These are phyloP conservation scores for Madurella fahalii DNA, from an alignment of 2,329 filamentous ascomycete species.

Conservation along the genomic window DNA sequence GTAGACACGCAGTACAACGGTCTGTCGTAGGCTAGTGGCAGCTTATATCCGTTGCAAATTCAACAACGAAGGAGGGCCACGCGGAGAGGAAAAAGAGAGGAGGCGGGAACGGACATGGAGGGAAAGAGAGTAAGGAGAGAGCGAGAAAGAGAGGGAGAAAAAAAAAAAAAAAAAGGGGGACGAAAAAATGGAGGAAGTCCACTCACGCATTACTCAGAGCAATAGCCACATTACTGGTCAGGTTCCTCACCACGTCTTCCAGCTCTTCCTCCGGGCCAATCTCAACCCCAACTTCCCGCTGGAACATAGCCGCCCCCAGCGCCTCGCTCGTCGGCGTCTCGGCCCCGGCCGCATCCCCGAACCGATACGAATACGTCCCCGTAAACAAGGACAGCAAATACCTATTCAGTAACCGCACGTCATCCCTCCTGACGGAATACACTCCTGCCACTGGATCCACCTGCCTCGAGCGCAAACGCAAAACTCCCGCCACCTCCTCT, in stretches of 20 bases:
- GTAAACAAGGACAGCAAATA: constrained; percentile 20
- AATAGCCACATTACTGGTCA: constrained; percentile 26
- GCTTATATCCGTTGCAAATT: neutral
- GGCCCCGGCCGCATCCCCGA: constrained; percentile 11
- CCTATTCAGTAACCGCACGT: constrained; percentile 14
- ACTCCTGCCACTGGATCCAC: neutral
- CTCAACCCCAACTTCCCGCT: neutral
- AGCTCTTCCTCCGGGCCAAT: constrained; percentile 8
- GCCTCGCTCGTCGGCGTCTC: constrained; percentile 20
- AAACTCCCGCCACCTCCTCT: too few relatives aligned
- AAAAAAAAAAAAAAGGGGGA: too few relatives aligned
- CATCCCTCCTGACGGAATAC: constrained; percentile 20
- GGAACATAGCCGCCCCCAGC: constrained; percentile 21
- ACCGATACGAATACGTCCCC: constrained; percentile 22
- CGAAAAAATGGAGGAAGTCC: constrained; percentile 3
- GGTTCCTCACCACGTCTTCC: constrained; percentile 18
- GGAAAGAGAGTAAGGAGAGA: too few relatives aligned
- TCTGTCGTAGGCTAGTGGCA: too few relatives aligned
- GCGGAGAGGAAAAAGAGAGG: neutral
- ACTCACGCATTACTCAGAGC: constrained; percentile 28
- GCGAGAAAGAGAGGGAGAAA: too few relatives aligned
- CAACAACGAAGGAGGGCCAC: neutral
- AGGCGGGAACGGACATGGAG: neutral
- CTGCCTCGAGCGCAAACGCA: neutral
- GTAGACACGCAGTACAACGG: too few relatives aligned